Conservation (phyloP, 192 early-diverging fungal species). For the Lobosporangium transversale region DNA sequence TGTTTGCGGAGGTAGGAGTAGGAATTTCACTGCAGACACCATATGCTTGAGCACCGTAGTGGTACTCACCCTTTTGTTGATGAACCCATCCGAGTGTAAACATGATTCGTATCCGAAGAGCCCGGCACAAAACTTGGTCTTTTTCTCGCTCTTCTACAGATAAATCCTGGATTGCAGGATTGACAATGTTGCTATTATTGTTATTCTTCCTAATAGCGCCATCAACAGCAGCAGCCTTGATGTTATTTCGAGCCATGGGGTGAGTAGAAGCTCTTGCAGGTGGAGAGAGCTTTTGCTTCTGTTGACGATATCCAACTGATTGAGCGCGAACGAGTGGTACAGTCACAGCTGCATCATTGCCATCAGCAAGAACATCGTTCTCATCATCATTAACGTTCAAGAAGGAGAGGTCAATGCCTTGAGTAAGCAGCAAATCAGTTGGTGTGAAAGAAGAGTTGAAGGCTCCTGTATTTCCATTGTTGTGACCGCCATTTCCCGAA, state of each 20-base stretch:
- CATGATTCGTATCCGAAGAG: conserved; percentile 47
- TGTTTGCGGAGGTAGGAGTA: conserved; percentile 16
- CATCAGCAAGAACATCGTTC: not conserved
- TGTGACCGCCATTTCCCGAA: not conserved
- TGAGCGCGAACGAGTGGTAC: not conserved
- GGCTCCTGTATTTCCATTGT: not conserved
- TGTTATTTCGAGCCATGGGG: too few species aligned
- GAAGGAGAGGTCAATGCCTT: conserved; percentile 40
- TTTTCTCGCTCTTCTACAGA: conserved; percentile 9
- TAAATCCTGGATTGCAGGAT: conserved; percentile 8
- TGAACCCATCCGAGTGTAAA: conserved; percentile 51
- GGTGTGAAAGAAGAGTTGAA: too few species aligned
- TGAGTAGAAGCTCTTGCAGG: too few species aligned
- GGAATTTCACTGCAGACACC: conserved; percentile 46
- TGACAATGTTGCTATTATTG: not conserved
- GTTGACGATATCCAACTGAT: not conserved
- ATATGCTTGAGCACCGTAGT: conserved; percentile 40
- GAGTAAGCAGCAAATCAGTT: conserved; percentile 21
- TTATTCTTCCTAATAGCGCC: not conserved
- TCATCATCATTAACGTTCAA: conserved; percentile 15
- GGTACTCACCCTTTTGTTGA: conserved; percentile 39
- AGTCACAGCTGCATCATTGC: too few species aligned
- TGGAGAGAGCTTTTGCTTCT: not conserved
- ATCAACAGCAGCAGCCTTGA: not conserved
- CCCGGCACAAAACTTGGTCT: conserved; percentile 23